phyloP scores from a whole-genome alignment of 345 rosid genomes.

The Eucalyptus paniculata region DNA sequence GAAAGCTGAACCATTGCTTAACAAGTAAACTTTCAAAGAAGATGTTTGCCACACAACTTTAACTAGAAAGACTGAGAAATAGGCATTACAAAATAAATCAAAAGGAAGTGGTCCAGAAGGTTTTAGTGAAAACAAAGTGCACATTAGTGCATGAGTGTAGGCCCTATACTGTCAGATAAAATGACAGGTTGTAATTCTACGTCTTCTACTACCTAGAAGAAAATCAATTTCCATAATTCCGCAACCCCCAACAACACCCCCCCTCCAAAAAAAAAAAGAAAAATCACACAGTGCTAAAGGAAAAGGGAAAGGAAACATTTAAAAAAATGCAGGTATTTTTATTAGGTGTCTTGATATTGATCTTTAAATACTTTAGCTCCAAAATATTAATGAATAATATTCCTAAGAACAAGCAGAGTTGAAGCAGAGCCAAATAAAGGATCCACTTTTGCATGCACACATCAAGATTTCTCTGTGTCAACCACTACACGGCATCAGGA shows the following conservation, averaged over 20 bases:
- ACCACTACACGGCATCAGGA: background rate
- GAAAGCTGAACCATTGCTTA: background rate
- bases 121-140: background rate
- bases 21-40: background rate
- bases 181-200: background rate
- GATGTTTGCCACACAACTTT: background rate
- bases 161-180: background rate
- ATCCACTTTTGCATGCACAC: background rate
- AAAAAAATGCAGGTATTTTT: background rate
- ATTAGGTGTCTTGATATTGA: background rate
- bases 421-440: background rate
- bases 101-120: background rate
- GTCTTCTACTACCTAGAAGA: background rate
- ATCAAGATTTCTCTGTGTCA: background rate
- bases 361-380: background rate
- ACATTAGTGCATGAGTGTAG: background rate
- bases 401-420: background rate
- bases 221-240: background rate
- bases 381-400: background rate
- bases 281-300: background rate
- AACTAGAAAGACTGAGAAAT: background rate
- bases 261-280: background rate
- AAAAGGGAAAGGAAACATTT: background rate
- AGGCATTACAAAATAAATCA: background rate
- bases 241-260: background rate